These are phyloP conservation scores for Exophiala bonariae DNA, from an alignment of 2,329 filamentous ascomycete species.

Conservation along the genomic window DNA sequence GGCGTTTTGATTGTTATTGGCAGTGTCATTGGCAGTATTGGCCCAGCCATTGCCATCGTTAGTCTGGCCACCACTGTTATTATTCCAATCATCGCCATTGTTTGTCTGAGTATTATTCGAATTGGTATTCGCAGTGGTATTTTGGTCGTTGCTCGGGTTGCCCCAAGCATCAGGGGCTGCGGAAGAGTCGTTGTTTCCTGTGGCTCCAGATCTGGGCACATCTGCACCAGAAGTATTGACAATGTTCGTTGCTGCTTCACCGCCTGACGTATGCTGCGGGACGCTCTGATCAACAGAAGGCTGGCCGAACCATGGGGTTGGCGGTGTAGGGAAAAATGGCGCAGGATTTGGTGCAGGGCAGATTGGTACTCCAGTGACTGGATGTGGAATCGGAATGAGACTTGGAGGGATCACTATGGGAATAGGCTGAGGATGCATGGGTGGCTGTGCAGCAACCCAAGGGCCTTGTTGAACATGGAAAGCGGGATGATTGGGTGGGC, in stretches of 20 bases:
- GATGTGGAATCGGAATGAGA: constrained; percentile 3
- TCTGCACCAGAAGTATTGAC: too few relatives aligned
- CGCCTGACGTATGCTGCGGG: too few relatives aligned
- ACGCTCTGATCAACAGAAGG: too few relatives aligned
- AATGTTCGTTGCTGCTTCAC: too few relatives aligned
- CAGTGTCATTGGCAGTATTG: constrained; percentile 7
- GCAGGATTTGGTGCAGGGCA: constrained; percentile 8
- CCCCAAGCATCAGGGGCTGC: constrained; percentile 1
- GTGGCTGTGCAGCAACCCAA: constrained; percentile 1
- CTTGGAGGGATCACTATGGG: constrained; percentile 8
- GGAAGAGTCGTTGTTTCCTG: too few relatives aligned
- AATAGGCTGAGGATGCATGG: not conserved
- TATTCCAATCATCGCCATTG: not conserved
- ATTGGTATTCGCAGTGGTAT: constrained; percentile 5
- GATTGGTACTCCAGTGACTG: constrained; percentile 8
- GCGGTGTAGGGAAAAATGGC: constrained; percentile 14
- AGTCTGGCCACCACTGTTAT: not conserved
- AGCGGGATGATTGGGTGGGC: not conserved
- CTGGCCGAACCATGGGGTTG: too few relatives aligned
- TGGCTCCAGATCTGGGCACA: too few relatives aligned
- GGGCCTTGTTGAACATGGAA: not conserved
- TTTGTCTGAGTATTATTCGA: not conserved
- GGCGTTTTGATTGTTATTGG: not conserved
- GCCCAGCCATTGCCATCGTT: constrained; percentile 3
- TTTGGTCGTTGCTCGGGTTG: constrained; percentile 11